phyloP scores from a whole-genome alignment of 1,284 basidiomycete species.

The Cerioporus squamosus region DNA sequence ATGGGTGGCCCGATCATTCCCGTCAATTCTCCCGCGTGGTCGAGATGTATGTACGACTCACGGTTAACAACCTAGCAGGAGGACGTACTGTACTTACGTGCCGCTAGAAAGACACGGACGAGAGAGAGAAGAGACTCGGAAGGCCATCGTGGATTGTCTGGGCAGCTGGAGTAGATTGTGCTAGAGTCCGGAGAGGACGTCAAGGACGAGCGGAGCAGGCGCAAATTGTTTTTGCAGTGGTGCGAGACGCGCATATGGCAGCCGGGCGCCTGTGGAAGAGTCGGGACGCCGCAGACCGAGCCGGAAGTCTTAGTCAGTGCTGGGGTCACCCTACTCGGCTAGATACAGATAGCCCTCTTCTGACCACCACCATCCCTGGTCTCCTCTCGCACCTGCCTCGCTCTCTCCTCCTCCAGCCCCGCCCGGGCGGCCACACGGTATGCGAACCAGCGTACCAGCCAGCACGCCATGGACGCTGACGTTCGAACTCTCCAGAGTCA shows the following conservation, averaged over 20 bases:
- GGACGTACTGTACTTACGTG: no score
- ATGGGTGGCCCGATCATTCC: constrained; percentile 3
- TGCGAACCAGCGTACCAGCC: background rate
- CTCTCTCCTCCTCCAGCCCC: background rate
- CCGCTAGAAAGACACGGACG: no score
- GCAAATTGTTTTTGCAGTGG: background rate
- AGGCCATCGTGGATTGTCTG: no score
- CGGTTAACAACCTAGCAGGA: no score
- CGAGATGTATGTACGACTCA: no score
- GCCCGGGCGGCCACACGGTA: constrained; percentile 8
- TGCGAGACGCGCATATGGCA: no score
- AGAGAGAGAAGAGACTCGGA: no score
- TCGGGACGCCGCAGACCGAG: constrained; percentile 34
- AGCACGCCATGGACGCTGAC: background rate
- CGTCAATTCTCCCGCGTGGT: background rate
- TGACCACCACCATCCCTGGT: constrained; percentile 22
- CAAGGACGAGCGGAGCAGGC: no score
- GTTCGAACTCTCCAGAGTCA: background rate
- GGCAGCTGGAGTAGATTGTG: no score
- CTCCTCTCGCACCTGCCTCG: background rate
- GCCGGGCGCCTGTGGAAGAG: constrained; percentile 42
- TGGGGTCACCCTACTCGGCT: constrained; percentile 11
- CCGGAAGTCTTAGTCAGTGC: constrained; percentile 20
- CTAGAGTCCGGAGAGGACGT: no score
- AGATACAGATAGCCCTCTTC: constrained; percentile 22